Base-by-base conservation (phyloP, 176 grass and related monocot genomes). In the Oryza nivara region DNA sequence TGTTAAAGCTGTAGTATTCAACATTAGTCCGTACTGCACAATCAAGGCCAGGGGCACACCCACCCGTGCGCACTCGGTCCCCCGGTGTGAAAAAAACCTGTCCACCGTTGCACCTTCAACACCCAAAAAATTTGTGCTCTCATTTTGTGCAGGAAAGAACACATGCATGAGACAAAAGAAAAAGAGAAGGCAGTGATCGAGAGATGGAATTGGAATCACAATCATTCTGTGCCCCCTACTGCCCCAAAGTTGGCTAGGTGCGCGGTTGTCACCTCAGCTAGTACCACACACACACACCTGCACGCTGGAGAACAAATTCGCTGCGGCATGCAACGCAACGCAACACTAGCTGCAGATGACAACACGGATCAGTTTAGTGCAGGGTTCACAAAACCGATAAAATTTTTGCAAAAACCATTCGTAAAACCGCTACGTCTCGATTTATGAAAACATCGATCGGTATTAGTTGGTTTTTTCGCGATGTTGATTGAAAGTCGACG, bases 261-360 rank as follows among this genome's bases (percentile, higher is more conserved):
- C 32, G 36, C 5, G 47, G 20, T 7, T 70, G 67, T 58, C 79
- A 26, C 67, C 79, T 26, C 79, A 20, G 5, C 20, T 7, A 58
- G 16, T 58, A 16, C 3, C 6, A 8, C 49, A 52, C 12, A 52
- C 12, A 49, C 49, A 52, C 32, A 23, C 46, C 7, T 13, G 54
- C n/a, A 25, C 65, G 20, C 34, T 9, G 6, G 28, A 51, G 78
- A 80, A 68, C 44, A 80, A 36, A 69, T 68, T 80, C 73, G 58
- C 58, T 63, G 58, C 58, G 58, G 54, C 47, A 15, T 54, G 51
- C 52, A 58, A 54, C 12, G 16, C 52, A 52, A 16, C 52, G 20
- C 30, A 20, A 61, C 72, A 41, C 5, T 40, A 0, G 51, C 30
- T 17, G 72, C 1, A 5, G 45, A 7, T 69, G 14, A 34, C 67